A percentile compares a stretch with the other conserved stretches of the same genome.
Conservation (phyloP, 306 rosid species). For the Geum urbanum region DNA sequence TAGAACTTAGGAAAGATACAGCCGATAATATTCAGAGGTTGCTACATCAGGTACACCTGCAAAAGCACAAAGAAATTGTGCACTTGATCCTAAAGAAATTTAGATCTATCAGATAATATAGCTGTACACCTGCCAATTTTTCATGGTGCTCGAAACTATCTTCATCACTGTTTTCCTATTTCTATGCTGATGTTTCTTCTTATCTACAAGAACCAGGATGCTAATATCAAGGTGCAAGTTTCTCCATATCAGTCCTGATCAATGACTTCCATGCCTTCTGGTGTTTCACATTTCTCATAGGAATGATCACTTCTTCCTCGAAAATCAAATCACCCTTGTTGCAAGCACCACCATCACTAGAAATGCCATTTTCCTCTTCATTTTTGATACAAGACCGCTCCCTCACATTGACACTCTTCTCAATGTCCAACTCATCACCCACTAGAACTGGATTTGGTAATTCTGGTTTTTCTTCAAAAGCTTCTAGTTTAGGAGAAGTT, state of each 20-base stretch:
- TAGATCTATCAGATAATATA: conserved; percentile 22
- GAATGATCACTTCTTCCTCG: conserved; percentile 33
- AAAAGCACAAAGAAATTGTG: conserved; percentile 2
- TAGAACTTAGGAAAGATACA: neutral
- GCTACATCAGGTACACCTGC: neutral
- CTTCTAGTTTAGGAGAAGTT: conserved; percentile 28
- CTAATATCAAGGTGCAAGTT: conserved; percentile 24
- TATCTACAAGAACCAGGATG: conserved; percentile 46
- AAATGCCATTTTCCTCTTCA: conserved; percentile 28
- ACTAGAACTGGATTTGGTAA: conserved; percentile 27
- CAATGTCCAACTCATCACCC: conserved; percentile 26
- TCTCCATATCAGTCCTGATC: conserved; percentile 20
- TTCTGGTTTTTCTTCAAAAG: conserved; percentile 33
- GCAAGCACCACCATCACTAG: conserved; percentile 24
- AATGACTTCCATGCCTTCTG: conserved; percentile 29
- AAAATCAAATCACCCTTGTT: conserved; percentile 17
- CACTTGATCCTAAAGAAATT: conserved; percentile 1
- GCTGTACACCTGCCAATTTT: conserved; percentile 46
- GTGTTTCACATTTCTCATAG: conserved; percentile 33
- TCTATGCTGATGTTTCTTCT: conserved; percentile 29
- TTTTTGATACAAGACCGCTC: conserved; percentile 33
- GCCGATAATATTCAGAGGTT: neutral
- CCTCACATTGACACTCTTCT: conserved; percentile 23
- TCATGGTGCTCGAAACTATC: conserved; percentile 31
- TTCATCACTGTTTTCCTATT: conserved; percentile 23